Base-by-base conservation (phyloP, 2,329 filamentous ascomycete species). In the Claviceps spartinae region DNA sequence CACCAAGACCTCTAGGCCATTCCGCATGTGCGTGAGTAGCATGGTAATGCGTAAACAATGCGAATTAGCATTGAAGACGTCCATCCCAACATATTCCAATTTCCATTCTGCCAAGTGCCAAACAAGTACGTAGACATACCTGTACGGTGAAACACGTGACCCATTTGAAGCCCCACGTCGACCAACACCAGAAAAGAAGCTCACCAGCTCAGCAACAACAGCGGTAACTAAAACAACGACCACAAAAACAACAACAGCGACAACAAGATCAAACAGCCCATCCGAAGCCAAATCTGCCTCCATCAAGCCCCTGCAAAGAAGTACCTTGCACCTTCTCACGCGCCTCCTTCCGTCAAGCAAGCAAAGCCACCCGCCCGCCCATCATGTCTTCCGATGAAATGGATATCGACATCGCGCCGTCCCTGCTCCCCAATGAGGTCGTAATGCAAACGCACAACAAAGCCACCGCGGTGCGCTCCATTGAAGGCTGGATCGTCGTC, bases 401-500 rank as follows among this genome's bases (percentile, higher is more conserved):
- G 79, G 79, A 82, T 37, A 59, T 82, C 53, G 79, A 82, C 45
- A 57, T 60, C 42, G 60, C 65, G 51, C 62, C 64, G 51, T 62
- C 68, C 51, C 69, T 73, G 54, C 65, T 70, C 53, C 69, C 67
- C 60, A 77, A 78, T 61, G 72, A 78, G 56, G 71, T 73, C 60
- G 81, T 85, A 62, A 85, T 88, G 75, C 81, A 81, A 62, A 90
- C 86, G 6, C 78, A 80, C 61, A 74, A 77, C 40, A 84, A 85
- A 64, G 86, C 86, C 52, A 88, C 83, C 1, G 87, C 87, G 24
- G 87, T 93, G 54, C 86, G 87, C 61, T 89, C 85, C 52, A 90
- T 93, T 63, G 87, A 93, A 69, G 87, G 88, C 60, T 93, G 88
- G 88, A 93, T 93, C 67, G 75, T 93, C 62, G 82, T 88, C 56